Evolutionary conservation across 768 basidiomycete genomes (phyloP).

Genomic region (Mycena leptocephala): DNA sequence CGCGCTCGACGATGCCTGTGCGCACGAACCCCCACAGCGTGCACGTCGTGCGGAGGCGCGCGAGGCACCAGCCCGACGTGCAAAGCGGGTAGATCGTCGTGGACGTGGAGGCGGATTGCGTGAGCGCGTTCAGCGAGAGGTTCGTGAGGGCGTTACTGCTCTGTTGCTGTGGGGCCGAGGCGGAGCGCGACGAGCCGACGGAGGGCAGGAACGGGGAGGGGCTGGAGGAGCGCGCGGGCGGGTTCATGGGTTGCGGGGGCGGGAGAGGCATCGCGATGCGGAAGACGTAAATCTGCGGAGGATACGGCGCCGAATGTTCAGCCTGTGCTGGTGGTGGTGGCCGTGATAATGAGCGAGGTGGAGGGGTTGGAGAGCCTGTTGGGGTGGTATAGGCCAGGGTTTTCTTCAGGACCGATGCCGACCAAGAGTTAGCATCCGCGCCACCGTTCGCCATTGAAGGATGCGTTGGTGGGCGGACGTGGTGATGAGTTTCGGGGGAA

Average conservation of each 20-base stretch:
- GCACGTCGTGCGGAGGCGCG: conserved; percentile 89
- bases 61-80: conserved; percentile 88
- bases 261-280: conserved; percentile 64
- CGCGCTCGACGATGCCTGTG: conserved; percentile 83
- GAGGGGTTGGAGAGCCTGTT: conserved; percentile 50
- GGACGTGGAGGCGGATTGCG: conserved; percentile 41
- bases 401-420: conserved; percentile 75
- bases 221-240: conserved; percentile 32
- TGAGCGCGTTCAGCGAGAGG: conserved; percentile 49
- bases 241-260: conserved; percentile 43
- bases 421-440: conserved; percentile 61
- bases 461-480: conserved; percentile 49
- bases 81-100: conserved; percentile 86
- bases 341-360: conserved; percentile 44
- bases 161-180: conserved; percentile 38
- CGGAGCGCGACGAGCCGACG: conserved; percentile 38
- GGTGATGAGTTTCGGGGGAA: conserved; percentile 45
- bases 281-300: conserved; percentile 77
- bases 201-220: conserved; percentile 51
- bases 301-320: conserved; percentile 40
- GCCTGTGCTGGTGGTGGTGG: conserved; percentile 38
- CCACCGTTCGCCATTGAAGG: conserved; percentile 49
- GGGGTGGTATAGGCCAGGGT: conserved; percentile 47
- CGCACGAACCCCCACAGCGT: conserved; percentile 93
- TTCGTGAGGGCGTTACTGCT: conserved; percentile 49